Evolutionary conservation across 2,329 filamentous ascomycete species (phyloP), one percentile per base, ranked within the genome.

Genomic region (Lachnum nothofagi): DNA sequence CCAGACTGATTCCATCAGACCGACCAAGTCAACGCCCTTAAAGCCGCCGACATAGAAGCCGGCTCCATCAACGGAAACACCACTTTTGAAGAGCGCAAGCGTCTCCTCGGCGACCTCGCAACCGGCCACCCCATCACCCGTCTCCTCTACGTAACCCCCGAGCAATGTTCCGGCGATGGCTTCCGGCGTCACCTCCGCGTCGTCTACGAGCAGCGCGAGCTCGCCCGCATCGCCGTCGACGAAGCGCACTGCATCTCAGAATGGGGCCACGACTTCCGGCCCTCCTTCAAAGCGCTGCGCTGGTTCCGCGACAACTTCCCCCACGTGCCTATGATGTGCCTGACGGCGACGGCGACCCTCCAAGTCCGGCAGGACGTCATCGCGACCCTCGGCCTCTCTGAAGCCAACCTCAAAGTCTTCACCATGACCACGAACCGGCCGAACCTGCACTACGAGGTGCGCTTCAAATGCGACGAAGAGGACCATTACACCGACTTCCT

Each of bases 241-340:
- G 91, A 97, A 70, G 91, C 91, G 2, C 91, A 97, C 67, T 97
- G 91, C 67, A 95, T 97, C 59, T 95, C 88, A 20, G 91, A 96
- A 82, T 96, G 91, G 91, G 91, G 91, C 1, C 91, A 97, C 66
- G 91, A 97, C 67, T 97, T 97, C 65, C 85, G 91, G n/a, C 87
- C 85, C 29, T 87, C 90, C 49, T 97, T 95, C 69, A 90, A 93
- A 63, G 80, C 85, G 17, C 76, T 97, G 5, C 84, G 80, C 2
- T 96, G 88, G 82, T 93, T 97, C 72, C 85, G 87, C 58, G 76
- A 81, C 42, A 82, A 82, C 5, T 90, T 93, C 56, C 88, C 90
- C 0, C 78, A 86, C 48, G 88, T 96, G 0, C 91, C 91, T 4
- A 86, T 97, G 53, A 95, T 93, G 67, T 95, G 90, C 55, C 78